phyloP scores from a whole-genome alignment of 441 rosid genomes.

The Bruguiera hainesii region DNA sequence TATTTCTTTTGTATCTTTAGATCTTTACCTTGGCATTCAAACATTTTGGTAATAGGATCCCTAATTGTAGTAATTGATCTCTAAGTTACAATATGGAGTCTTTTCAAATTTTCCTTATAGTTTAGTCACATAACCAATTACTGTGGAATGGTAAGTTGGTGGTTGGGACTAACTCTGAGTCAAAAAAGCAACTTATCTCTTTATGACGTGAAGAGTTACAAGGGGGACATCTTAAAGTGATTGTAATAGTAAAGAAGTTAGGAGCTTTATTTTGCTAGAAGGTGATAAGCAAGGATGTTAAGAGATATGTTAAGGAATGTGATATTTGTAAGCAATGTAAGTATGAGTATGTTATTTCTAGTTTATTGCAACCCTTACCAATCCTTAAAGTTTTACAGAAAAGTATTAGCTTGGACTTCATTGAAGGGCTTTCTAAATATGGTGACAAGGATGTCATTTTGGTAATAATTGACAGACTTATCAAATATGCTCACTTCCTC shows the following conservation, averaged over 20 bases:
- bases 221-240: background rate
- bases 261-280: background rate
- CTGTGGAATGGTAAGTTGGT: background rate
- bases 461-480: background rate
- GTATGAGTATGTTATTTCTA: background rate
- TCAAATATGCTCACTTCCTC: background rate
- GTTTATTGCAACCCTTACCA: background rate
- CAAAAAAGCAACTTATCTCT: background rate
- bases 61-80: background rate
- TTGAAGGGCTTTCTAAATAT: background rate
- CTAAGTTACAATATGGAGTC: background rate
- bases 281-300: fast-evolving
- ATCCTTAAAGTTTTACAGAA: fast-evolving
- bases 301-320: background rate
- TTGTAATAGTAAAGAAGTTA: background rate
- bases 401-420: background rate
- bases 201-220: background rate
- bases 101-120: background rate
- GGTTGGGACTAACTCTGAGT: background rate
- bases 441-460: background rate
- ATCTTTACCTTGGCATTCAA: background rate
- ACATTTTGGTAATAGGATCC: background rate
- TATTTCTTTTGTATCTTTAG: background rate
- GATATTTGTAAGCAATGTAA: background rate
- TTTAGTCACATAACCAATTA: background rate